Base-by-base conservation (phyloP, 2,329 filamentous ascomycete genomes). In the Podosphaera fusca region DNA sequence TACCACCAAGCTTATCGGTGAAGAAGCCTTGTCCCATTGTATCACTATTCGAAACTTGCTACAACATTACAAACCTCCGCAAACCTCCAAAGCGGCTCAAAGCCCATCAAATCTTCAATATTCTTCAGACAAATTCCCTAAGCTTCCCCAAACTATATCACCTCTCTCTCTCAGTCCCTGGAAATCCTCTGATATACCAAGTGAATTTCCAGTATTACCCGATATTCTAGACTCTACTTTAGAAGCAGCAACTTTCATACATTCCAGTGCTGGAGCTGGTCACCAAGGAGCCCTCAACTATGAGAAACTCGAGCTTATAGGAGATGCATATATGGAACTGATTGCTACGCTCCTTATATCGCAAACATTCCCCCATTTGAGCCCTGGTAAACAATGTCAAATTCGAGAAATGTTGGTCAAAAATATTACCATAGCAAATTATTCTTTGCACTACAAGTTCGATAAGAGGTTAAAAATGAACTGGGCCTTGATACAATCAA, bases 301-400 rank as follows among this genome's bases (percentile, higher is more conserved):
- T 68, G 89, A 95, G 65, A 78, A 80, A 21, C 78, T 95, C 5
- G 90, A 96, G 69, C 88, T 90, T 71, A 74, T 95, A 6, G 90
- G 90, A 5, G 90, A 96, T 67, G 84, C 86, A 29, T 90, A 90
- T 63, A 73, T 94, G 55, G 85, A 94, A 65, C 70, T 88, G 55
- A 80, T 88, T 52, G 79, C 88, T 4, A 82, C 85, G 0, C 77
- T 80, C 21, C 74, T 94, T 55, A 84, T 96, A 59, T 86, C 80
- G 68, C 73, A 80, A 58, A 85, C 79, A 7, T 92, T 89, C 64
- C 74, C 75, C 0, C 70, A 75, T 10, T 72, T 87, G 8, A 67
- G 78, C 0, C 75, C 84, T 0, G 88, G 88, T 2, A 77, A 80
- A 59, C 80, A 81, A 63, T 82, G 84, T 8, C 84, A 88, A 61